These are phyloP conservation scores for Pneumocystis sp. DNA, from an alignment of 1,139 yeast genomes.

Conservation along the genomic window DNA sequence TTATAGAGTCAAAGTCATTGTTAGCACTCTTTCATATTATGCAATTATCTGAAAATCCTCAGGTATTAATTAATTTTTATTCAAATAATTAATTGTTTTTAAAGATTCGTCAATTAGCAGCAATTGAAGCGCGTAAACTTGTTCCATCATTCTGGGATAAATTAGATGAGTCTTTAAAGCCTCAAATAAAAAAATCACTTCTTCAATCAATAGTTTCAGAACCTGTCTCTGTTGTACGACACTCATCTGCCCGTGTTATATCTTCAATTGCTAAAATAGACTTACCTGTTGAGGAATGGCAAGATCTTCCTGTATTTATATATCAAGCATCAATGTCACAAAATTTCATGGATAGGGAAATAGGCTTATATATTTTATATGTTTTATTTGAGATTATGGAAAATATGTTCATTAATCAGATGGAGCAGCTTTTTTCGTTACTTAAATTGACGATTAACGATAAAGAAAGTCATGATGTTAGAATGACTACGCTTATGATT, in stretches of 20 bases:
- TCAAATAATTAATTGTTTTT: conserved; percentile 32
- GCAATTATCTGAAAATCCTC: conserved; percentile 29
- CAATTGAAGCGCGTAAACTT: conserved; percentile 87
- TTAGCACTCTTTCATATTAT: conserved; percentile 74
- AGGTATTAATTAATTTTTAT: neutral
- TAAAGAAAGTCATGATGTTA: conserved; percentile 48
- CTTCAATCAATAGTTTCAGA: conserved; percentile 57
- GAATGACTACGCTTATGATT: conserved; percentile 72
- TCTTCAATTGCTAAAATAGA: conserved; percentile 74
- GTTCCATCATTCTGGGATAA: conserved; percentile 57
- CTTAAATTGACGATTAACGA: conserved; percentile 44
- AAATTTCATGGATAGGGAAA: conserved; percentile 53
- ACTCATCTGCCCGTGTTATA: conserved; percentile 76
- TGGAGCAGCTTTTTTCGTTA: conserved; percentile 46
- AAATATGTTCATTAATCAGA: conserved; percentile 38
- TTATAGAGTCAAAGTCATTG: conserved; percentile 53
- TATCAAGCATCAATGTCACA: conserved; percentile 51
- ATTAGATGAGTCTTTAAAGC: conserved; percentile 31
- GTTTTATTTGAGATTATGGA: conserved; percentile 53
- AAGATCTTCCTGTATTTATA: conserved; percentile 56
- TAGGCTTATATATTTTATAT: conserved; percentile 65
- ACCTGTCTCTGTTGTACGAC: conserved; percentile 57
- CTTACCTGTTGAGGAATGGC: conserved; percentile 56
- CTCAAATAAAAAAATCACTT: conserved; percentile 50
- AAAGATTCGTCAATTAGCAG: conserved; percentile 66